These are phyloP conservation scores for Golubevia sp. DNA, from an alignment of 1,284 basidiomycete genomes.

Conservation along the genomic window DNA sequence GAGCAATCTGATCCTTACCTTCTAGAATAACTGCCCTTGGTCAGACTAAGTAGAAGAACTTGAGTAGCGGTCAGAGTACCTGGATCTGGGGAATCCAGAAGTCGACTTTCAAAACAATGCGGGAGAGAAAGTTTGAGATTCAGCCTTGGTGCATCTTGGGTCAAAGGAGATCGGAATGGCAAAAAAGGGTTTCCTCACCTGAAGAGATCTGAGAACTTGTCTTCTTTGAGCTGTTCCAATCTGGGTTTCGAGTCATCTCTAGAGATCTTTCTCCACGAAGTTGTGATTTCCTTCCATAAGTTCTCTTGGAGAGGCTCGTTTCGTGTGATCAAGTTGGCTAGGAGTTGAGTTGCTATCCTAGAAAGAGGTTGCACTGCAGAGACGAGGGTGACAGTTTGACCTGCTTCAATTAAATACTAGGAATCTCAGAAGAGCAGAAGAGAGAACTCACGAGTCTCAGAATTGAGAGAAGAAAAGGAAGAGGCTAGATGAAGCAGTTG, in stretches of 20 bases:
- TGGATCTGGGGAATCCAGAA: slow-evolving; percentile 4
- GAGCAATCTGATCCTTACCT: neutral
- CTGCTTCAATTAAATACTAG: neutral
- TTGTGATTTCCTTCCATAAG: slow-evolving; percentile 20
- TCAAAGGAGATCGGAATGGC: no score
- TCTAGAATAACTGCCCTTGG: neutral
- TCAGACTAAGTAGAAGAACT: slow-evolving; percentile 1
- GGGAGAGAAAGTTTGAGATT: neutral
- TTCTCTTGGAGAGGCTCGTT: slow-evolving; percentile 14
- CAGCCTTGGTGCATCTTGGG: no score
- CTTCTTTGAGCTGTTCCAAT: no score
- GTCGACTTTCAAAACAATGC: neutral
- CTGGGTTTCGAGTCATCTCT: neutral
- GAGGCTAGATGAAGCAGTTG: neutral
- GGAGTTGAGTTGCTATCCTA: slow-evolving; percentile 22
- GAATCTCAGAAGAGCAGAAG: neutral
- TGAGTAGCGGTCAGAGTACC: slow-evolving; percentile 3
- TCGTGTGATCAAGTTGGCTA: slow-evolving; percentile 25
- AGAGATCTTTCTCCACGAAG: neutral
- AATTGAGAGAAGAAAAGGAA: slow-evolving; percentile 6
- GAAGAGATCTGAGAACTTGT: neutral
- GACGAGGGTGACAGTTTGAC: neutral
- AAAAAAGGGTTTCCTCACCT: neutral
- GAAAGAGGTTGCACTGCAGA: slow-evolving; percentile 3
- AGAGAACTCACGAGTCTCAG: slow-evolving; percentile 1